Evolutionary conservation across 208 protist species (phyloP).

Genomic region (Giardia duodenalis): DNA sequence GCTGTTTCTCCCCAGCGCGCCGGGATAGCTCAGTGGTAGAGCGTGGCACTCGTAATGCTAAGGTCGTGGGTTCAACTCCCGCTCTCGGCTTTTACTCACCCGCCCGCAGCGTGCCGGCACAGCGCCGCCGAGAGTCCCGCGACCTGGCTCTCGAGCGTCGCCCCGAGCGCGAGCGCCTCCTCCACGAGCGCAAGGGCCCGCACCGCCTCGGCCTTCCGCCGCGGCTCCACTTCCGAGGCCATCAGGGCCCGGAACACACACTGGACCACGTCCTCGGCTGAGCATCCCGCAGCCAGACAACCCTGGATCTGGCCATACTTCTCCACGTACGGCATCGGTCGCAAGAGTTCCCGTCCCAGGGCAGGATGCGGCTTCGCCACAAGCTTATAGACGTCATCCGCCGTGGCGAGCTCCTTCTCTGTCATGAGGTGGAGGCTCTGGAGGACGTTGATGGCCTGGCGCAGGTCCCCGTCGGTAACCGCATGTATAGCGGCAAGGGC

Average conservation of each 20-base stretch:
- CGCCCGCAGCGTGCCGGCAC: too few species aligned
- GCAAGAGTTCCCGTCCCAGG: background rate
- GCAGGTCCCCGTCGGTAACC: conserved; percentile 1
- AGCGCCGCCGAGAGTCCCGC: too few species aligned
- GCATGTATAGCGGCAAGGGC: background rate
- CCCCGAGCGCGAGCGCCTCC: background rate
- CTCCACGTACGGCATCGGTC: background rate
- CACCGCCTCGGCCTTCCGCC: background rate
- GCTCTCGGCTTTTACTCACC: too few species aligned
- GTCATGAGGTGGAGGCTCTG: background rate
- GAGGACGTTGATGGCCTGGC: conserved; percentile 23
- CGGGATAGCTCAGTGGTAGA: too few species aligned
- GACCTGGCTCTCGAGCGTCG: background rate
- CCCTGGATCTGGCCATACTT: background rate
- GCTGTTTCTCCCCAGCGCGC: too few species aligned
- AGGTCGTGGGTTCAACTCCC: too few species aligned
- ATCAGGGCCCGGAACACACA: background rate
- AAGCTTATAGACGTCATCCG: background rate
- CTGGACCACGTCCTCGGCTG: background rate
- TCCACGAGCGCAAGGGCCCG: background rate
- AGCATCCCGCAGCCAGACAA: background rate
- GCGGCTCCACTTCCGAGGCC: background rate
- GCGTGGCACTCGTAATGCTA: too few species aligned
- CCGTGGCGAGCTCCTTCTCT: background rate
- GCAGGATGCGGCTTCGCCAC: background rate